Base-by-base conservation (phyloP, 148 eudicot genomes). In the Linanthus parryae region DNA sequence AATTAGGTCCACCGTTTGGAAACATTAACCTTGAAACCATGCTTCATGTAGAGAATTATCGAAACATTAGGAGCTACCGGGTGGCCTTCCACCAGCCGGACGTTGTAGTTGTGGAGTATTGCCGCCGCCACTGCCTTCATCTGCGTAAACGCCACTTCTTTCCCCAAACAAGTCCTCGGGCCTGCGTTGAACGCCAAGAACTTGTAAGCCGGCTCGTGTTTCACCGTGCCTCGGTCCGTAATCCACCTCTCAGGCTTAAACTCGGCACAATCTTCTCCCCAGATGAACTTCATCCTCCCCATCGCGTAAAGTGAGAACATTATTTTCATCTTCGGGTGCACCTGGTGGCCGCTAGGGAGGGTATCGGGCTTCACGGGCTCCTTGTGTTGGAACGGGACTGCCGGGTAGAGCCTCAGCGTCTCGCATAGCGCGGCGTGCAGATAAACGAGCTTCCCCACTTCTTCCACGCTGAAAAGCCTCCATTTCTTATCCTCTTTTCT, bases 21-120 rank as follows among this genome's bases (percentile, higher is more conserved):
- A 43, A 81, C 68, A 41, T 48, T 53, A 40, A 73, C 87, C 64
- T 70, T 81, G 26, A 81, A 65, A 0, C 87, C 87, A 59, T 67
- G 55, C 57, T 56, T 73, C 66, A 73, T 71, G 50, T 81, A 80
- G 31, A 81, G 80, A 39, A 81, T 77, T 13, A 77, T 56, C 2
- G 87, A 81, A 12, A 71, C 54, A 59, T 73, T 74, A 15, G 76
- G 75, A 8, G 58, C 62, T 38, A 70, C 73, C 9, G 20, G 39
- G 19, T 64, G 69, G 5, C 66, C 70, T 48, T 77, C 42, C 17
- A 52, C 59, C 39, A 68, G 29, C 15, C 53, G 24, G 35, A 81
- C 52, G 33, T 64, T 54, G 19, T 73, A 81, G 16, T 73, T 76
- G 38, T 70, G 70, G 12, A 73, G 30, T 49, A 81, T 62, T 14